A percentile compares a stretch with the other conserved stretches of the same genome.
Conservation (phyloP, 306 rosid species). For the Sindora glabra region DNA sequence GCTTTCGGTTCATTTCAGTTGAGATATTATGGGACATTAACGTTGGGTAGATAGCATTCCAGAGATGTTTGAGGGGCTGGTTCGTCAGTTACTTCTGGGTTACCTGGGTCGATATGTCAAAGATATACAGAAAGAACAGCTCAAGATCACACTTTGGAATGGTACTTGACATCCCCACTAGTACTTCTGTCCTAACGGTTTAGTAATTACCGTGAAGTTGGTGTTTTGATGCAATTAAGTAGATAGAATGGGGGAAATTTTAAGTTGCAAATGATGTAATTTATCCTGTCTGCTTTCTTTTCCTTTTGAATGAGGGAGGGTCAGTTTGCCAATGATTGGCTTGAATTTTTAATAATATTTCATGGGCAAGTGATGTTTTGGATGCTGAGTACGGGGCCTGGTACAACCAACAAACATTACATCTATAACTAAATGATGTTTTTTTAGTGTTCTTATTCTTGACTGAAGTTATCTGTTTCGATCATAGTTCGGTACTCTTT, state of each 20-base stretch:
- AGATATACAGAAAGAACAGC: slow-evolving; percentile 83
- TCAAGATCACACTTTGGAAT: slow-evolving; percentile 69
- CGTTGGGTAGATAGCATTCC: slow-evolving; percentile 8
- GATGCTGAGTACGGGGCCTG: no score
- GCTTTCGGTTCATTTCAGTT: slow-evolving; percentile 29
- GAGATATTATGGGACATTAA: slow-evolving; percentile 3
- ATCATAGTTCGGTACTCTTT: no score
- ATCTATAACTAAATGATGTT: no score
- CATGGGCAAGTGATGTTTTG: no score
- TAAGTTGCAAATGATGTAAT: not conserved
- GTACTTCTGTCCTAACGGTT: no score
- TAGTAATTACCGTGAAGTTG: not conserved
- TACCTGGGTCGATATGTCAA: slow-evolving; percentile 71
- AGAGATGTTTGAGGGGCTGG: slow-evolving; percentile 77
- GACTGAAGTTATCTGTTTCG: no score
- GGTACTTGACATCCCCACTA: slow-evolving; percentile 39
- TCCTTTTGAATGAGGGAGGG: not conserved
- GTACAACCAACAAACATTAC: no score
- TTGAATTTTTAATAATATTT: no score
- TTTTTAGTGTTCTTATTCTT: no score
- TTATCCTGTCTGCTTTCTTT: not conserved
- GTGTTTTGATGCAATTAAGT: not conserved
- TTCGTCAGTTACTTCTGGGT: slow-evolving; percentile 72
- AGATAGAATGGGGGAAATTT: not conserved
- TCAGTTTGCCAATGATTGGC: not conserved